Percentiles rank a stretch among this genome's conserved stretches.
Evolutionary conservation across 495 filamentous ascomycete genomes (phyloP).

Genomic region (Aspergillus nanangensis): DNA sequence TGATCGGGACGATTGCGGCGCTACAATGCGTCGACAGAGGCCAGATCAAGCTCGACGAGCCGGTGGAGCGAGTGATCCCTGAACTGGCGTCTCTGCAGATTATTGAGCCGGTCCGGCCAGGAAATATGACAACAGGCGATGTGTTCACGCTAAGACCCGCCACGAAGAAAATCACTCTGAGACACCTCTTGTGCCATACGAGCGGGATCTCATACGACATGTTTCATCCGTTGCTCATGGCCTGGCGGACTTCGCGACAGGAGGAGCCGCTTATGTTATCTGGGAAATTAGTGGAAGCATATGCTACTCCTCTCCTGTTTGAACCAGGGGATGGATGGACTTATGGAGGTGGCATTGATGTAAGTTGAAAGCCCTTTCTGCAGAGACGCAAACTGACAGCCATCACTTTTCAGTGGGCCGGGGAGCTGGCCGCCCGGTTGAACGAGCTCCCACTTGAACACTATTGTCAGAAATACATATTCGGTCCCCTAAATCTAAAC

Average conservation of each 20-base stretch:
- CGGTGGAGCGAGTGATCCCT: too few relatives aligned
- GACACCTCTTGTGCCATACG: neutral
- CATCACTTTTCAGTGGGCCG: too few relatives aligned
- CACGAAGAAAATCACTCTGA: too few relatives aligned
- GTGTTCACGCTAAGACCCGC: too few relatives aligned
- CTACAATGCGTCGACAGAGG: neutral
- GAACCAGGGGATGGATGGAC: constrained; percentile 39
- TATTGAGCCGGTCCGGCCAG: too few relatives aligned
- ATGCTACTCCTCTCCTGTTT: constrained; percentile 29
- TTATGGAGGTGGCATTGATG: constrained; percentile 38
- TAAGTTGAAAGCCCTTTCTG: too few relatives aligned
- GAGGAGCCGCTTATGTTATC: neutral
- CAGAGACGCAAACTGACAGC: too few relatives aligned
- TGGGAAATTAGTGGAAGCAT: too few relatives aligned
- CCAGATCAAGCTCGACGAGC: neutral
- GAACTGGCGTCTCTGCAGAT: too few relatives aligned
- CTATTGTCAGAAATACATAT: constrained; percentile 38
- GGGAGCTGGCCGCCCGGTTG: constrained; percentile 29
- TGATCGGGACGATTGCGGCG: neutral
- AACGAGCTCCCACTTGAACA: constrained; percentile 29
- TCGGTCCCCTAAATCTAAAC: constrained; percentile 30
- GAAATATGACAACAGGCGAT: too few relatives aligned
- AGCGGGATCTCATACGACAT: neutral
- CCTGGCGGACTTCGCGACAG: neutral
- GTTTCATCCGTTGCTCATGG: neutral